phyloP scores from a whole-genome alignment of 495 filamentous ascomycete species.

The Podospora fimiseda region DNA sequence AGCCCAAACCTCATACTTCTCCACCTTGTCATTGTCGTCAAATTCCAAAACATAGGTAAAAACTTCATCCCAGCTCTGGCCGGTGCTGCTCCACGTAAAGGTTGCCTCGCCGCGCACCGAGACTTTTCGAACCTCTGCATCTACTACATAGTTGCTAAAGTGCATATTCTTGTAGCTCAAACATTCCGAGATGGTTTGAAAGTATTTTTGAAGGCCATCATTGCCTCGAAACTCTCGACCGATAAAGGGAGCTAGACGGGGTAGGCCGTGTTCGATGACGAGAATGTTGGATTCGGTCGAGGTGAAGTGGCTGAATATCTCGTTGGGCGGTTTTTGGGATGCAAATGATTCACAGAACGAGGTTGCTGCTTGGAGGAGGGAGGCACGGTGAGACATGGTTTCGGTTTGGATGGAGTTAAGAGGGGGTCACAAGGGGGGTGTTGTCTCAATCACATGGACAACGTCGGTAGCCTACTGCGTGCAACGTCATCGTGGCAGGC shows the following conservation, averaged over 20 bases:
- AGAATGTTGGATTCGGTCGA: conserved; percentile 14
- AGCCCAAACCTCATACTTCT: conserved; percentile 55
- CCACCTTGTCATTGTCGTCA: conserved; percentile 37
- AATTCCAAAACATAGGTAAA: conserved; percentile 52
- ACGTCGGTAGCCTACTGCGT: background rate
- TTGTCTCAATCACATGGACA: background rate
- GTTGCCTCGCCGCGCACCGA: conserved; percentile 42
- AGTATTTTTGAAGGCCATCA: conserved; percentile 44
- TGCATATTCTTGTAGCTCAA: conserved; percentile 44
- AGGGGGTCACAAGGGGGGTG: conserved; percentile 2
- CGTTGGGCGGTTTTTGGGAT: conserved; percentile 20
- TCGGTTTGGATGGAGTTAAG: background rate
- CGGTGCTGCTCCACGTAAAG: conserved; percentile 46
- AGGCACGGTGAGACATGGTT: conserved; percentile 16
- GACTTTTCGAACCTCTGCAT: conserved; percentile 38
- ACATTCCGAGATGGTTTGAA: conserved; percentile 33
- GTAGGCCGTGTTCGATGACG: conserved; percentile 52
- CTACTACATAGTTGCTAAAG: conserved; percentile 50
- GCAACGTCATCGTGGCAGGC: background rate
- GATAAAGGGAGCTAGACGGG: conserved; percentile 48
- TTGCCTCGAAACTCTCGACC: conserved; percentile 48
- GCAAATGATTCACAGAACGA: conserved; percentile 46
- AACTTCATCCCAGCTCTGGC: conserved; percentile 52
- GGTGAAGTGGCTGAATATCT: conserved; percentile 49
- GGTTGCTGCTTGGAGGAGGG: conserved; percentile 38